These are phyloP conservation scores for Isatis lusitanica DNA, from an alignment of 441 rosid species.

Conservation along the genomic window DNA sequence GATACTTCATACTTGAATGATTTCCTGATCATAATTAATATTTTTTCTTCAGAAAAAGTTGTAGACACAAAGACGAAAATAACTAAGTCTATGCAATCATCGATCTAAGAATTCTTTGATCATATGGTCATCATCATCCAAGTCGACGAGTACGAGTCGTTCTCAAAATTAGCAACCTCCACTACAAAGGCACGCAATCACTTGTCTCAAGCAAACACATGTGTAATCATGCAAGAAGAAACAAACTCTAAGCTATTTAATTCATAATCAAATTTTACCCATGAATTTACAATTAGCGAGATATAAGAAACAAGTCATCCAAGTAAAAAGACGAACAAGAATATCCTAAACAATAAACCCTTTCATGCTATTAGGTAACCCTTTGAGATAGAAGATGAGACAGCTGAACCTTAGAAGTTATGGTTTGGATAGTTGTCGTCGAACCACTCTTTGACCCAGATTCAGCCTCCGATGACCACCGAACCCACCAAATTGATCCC, in stretches of 20 bases:
- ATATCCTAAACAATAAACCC: constrained; percentile 40
- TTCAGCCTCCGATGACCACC: too few relatives aligned
- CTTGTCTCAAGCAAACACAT: neutral
- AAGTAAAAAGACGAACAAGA: neutral
- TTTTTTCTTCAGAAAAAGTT: neutral
- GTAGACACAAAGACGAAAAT: neutral
- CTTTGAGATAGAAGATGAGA: constrained; percentile 52
- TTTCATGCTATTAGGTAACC: constrained; percentile 50
- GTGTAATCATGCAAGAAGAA: neutral
- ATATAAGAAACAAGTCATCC: neutral
- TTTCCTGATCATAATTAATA: constrained; percentile 50
- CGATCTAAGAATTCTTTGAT: constrained; percentile 47
- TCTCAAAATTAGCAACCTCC: constrained; percentile 52
- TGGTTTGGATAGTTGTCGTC: neutral
- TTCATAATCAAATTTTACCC: neutral
- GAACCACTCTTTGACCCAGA: neutral
- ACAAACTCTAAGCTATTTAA: neutral
- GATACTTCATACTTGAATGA: constrained; percentile 56
- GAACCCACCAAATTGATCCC: too few relatives aligned
- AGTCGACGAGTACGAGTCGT: constrained; percentile 25
- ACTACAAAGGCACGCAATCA: neutral
- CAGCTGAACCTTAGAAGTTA: constrained; percentile 63
- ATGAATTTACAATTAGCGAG: too few relatives aligned
- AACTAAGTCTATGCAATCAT: constrained; percentile 26
- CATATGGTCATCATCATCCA: constrained; percentile 45